Evolutionary conservation across 805 yeast species (phyloP), one percentile per base, ranked within the genome.

Genomic region (Pichia heedii): DNA sequence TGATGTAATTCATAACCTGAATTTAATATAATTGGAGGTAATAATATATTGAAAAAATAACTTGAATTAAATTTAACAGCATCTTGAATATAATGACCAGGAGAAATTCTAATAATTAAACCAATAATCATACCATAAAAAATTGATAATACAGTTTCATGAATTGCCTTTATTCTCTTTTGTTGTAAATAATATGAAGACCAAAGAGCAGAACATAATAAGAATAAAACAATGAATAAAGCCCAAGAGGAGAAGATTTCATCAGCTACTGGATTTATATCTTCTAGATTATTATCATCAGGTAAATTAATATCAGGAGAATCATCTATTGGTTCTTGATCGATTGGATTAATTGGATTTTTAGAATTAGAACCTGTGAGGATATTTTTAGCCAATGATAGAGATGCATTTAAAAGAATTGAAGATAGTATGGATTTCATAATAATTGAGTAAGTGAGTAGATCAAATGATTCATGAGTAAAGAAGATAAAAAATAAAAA

Each of bases 181-280:
- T 87, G 96, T 57, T 90, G 96, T 39, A 93, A 69, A 59, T 84
- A 90, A 64, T 90, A 93, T 26, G 95, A 82, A 4, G 96, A 86
- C 97, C 97, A 93, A 41, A 93, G 68, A 0, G 98, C 96, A 9
- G 89, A 75, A 46, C 90, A 83, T 37, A 93, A 68, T 37, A 93
- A 69, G 45, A 84, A 77, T 39, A 93, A 61, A 50, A 93, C 70
- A 46, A 93, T 94, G 63, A 88, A 89, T 26, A 93, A 67, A 0
- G 98, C 97, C 99, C 98, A 93, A 0, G 97, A 87, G 5, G 95
- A 84, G 62, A 88, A 93, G 54, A 93, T 87, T 62, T 93, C 99
- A 55, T 90, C 96, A 3, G 90, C 79, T 19, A 87, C 83, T 0
- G 97, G 96, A 56, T 85, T 87, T 7, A 81, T 71, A 13, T 71